Evolutionary conservation across 805 yeast species (phyloP), one percentile per base, ranked within the genome.

Genomic region (Gaillardinia entomophila): DNA sequence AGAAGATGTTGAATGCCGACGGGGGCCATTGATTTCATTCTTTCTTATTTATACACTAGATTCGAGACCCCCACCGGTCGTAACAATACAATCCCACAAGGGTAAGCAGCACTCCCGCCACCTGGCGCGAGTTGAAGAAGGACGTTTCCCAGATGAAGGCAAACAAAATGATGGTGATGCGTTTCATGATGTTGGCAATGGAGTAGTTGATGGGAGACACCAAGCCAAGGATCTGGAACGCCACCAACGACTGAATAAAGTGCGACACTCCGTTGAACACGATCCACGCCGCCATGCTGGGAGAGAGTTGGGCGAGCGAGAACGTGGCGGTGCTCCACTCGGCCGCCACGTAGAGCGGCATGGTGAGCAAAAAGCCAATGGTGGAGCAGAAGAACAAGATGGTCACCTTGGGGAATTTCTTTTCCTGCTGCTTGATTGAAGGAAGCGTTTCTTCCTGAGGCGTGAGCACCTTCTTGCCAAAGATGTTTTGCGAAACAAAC

Each of bases 201-300:
- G 87, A 79, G 54, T 83, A 83, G 50, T 80, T 81, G 29, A 83
- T 82, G 3, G 92, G 83, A n/a, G 81, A 70, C 16, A 82, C 68
- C 44, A 72, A 51, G 2, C 90, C 90, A 42, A 83, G 68, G 28
- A 83, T 69, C 53, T 81, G 88, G 55, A 83, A 83, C 16, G 90
- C 90, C 30, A 82, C 55, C 51, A 83, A 67, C 2, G 86, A 75
- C 57, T 83, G 92, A 33, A 75, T 46, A 49, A 82, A 83, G 60
- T 83, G 94, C 3, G 82, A 61, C 1, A 73, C 34, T 2, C 89
- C 88, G 53, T 83, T 85, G n/a, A 79, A 33, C 4, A 73, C 18
- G 20, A 81, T 66, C 28, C 79, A 51, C 0, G 43, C 24, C 4
- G 65, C 26, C 2, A 69, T 58, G 22, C 55, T 41, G 11, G 45